Base-by-base conservation (phyloP, 352 stramenopile genomes). In the Thraustochytrium striatum region DNA sequence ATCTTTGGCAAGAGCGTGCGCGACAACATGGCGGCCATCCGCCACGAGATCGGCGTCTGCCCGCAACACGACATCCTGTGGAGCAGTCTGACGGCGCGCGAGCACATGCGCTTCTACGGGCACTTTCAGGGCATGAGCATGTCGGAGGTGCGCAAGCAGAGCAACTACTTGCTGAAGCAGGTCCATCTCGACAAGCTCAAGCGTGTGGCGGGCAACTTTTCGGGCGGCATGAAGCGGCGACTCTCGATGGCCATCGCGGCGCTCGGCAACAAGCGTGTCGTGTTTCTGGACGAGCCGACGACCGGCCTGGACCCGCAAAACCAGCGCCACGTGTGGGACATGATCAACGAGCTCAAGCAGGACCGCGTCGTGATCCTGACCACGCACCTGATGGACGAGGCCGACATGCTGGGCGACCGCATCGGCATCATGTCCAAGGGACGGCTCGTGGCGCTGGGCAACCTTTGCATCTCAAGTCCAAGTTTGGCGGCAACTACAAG, bases 1-100 rank as follows among this genome's bases (percentile, higher is more conserved):
- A 41, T 95, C 72, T 85, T 85, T 28, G 91, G 91, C 16, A 62
- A 91, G 25, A 92, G 87, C 21, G 83, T 96, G 0, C 81, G 72
- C 2, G 38, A 88, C 21, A 82, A 98, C 82, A 89, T 98, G 70
- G 83, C 87, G 41, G 83, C 89, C 38, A 88, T 99, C n/a, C 90
- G 94, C 5, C 84, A 95, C 81, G 87, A 94, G 62, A 90, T 97
- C 82, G 94, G 93, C 52, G 90, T 99, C 52, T 99, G 95, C 84
- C 89, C 95, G 1, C 95, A 99, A 81, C 93, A 98, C 83, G 92
- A 98, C 84, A 94, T 97, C 41, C 84, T 99, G 0, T 97, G 96
- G 78, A 88, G 91, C 44, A 84, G 95, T 21, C 83, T 99, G 47
- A 98, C 94, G 0, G 94, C 97, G 16, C 81, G 90, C 47, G 95